Conservation (phyloP, 139 green algal species). For the Nannochloris sp. region DNA sequence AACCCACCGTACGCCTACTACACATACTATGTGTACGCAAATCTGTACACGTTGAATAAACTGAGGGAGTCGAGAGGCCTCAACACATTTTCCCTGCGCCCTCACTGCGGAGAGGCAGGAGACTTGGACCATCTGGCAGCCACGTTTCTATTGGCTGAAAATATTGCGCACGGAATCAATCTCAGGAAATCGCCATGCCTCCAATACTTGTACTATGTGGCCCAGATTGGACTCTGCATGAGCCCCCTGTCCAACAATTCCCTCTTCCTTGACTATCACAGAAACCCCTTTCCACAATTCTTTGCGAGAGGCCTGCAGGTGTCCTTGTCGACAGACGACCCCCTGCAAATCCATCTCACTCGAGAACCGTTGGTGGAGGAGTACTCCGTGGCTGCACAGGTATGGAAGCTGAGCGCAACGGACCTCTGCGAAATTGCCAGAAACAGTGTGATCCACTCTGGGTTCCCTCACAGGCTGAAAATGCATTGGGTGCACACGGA, state of each 20-base stretch:
- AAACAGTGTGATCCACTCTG: slow-evolving; percentile 89
- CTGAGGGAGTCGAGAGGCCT: slow-evolving; percentile 78
- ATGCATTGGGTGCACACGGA: slow-evolving; percentile 65
- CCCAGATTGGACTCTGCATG: slow-evolving; percentile 89
- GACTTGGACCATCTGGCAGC: slow-evolving; percentile 93
- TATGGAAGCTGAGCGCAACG: slow-evolving; percentile 88
- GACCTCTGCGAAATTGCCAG: slow-evolving; percentile 96
- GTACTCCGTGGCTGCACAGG: slow-evolving; percentile 93
- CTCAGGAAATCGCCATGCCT: slow-evolving; percentile 85
- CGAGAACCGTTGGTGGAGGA: slow-evolving; percentile 98
- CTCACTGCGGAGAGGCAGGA: slow-evolving; percentile 83
- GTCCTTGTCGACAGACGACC: slow-evolving; percentile 52
- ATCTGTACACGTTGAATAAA: slow-evolving; percentile 93
- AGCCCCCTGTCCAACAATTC: slow-evolving; percentile 96
- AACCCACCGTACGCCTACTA: slow-evolving; percentile 96
- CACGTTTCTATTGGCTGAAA: slow-evolving; percentile 86
- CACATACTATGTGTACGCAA: slow-evolving; percentile 94
- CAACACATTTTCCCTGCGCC: slow-evolving; percentile 87
- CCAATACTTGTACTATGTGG: slow-evolving; percentile 81
- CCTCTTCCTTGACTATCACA: slow-evolving; percentile 99
- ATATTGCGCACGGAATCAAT: slow-evolving; percentile 99
- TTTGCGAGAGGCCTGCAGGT: slow-evolving; percentile 85
- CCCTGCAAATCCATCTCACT: slow-evolving; percentile 81
- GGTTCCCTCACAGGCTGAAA: slow-evolving; percentile 80
- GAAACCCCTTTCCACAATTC: slow-evolving; percentile 97